These are phyloP conservation scores for Scleroderma citrinum DNA, from an alignment of 768 basidiomycete species.

Conservation along the genomic window DNA sequence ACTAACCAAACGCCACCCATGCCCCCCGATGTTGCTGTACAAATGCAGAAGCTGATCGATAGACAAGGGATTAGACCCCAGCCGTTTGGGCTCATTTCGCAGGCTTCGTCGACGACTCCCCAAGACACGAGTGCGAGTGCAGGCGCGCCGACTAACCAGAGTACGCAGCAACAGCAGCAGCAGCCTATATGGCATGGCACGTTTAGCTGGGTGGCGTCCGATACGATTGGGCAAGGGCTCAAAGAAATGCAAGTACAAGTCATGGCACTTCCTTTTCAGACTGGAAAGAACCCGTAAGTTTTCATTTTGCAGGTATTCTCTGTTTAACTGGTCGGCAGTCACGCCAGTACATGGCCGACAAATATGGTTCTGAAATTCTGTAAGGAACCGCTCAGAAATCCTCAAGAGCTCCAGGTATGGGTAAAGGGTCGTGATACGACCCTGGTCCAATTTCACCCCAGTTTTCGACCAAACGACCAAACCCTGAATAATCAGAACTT, in stretches of 20 bases:
- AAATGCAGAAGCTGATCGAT: slow-evolving; percentile 47
- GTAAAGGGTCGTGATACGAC: slow-evolving; percentile 31
- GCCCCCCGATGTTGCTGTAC: slow-evolving; percentile 26
- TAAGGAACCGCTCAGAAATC: slow-evolving; percentile 35
- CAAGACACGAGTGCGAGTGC: slow-evolving; percentile 8
- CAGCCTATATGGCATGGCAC: slow-evolving; percentile 40
- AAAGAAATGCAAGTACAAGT: slow-evolving; percentile 37
- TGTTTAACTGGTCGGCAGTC: slow-evolving; percentile 30
- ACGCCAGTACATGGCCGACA: slow-evolving; percentile 48
- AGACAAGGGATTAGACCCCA: slow-evolving; percentile 33
- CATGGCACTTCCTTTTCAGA: slow-evolving; percentile 17
- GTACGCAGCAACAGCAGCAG: neutral
- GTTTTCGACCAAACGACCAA: slow-evolving; percentile 29
- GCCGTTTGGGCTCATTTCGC: slow-evolving; percentile 11
- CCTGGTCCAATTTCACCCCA: slow-evolving; percentile 36
- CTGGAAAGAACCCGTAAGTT: slow-evolving; percentile 31
- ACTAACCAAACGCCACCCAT: slow-evolving; percentile 8
- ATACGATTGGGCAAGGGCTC: slow-evolving; percentile 32
- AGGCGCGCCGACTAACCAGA: slow-evolving; percentile 1
- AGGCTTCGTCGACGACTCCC: slow-evolving; percentile 11
- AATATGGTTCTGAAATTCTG: slow-evolving; percentile 37
- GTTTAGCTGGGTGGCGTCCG: slow-evolving; percentile 36
- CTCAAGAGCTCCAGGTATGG: slow-evolving; percentile 42
- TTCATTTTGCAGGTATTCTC: neutral
- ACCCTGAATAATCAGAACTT: slow-evolving; percentile 40